Base-by-base conservation (phyloP, 2,329 filamentous ascomycete genomes). In the Pseudogymnoascus sp. region DNA sequence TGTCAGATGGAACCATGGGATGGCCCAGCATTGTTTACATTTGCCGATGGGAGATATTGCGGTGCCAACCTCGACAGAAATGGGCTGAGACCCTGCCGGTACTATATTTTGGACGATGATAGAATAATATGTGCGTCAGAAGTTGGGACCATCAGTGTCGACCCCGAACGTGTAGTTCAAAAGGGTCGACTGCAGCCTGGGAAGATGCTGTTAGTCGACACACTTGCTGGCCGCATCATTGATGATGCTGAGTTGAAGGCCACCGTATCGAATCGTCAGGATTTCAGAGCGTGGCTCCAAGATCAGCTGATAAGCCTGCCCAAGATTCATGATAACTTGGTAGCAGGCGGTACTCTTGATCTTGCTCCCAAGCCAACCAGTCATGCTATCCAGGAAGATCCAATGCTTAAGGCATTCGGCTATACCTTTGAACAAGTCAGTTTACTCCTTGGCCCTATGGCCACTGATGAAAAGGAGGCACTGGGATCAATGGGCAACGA, bases 1-100 rank as follows among this genome's bases (percentile, higher is more conserved):
- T 97, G 93, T 75, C 89, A 96, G 81, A 97, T 97, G 93, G 93
- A 97, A 79, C 92, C 93, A 14, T 97, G 93, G 93, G 93, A 97
- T 76, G 93, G 93, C 16, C 93, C 93, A 35, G 93, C 93, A 61
- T 85, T 97, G 33, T 97, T 97, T 80, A 97, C 92, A 6, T 97
- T 97, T 76, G 91, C 93, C 28, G 93, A 97, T 74, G 93, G 93
- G 64, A 87, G 93, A 65, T 97, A 94, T 81, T 97, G 93, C 71
- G 93, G 93, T 82, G 93, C 93, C 67, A 97, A 97, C 74, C 82
- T 97, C 22, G 93, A 97, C 78, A 87, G 93, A 76, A 97, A 97
- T 72, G 93, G 93, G 77, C 84, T 97, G 60, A 86, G 93, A 68
- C 93, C 93, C 70, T 97, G 93, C 81, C 87, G 93, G 77, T 97